Base-by-base conservation (phyloP, 768 basidiomycete genomes). In the Lentinula boryana region DNA sequence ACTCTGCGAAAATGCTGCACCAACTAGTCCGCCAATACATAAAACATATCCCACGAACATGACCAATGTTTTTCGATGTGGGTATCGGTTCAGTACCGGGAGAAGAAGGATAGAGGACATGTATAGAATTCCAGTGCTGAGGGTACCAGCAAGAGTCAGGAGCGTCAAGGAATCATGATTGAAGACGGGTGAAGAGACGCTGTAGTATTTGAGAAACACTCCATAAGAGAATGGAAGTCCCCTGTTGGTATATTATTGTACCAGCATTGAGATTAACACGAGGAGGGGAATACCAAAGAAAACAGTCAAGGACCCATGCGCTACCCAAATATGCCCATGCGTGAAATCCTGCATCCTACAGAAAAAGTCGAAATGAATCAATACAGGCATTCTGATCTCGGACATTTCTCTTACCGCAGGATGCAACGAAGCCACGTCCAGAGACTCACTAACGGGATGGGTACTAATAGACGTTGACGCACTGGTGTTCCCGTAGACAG, bases 161-260 rank as follows among this genome's bases (percentile, higher is more conserved):
- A 68, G 36, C 5, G 31, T 48, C 31, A 44, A 48, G 10, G 65
- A 66, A 18, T 63, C 60, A 1, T 66, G 35, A 18, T 62, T 65
- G n/a, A 43, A 31, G 8, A 65, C 63, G 41, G 69, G 64, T 52
- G 66, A 62, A 33, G 67, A 61, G 36, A 58, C 44, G 21, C 44
- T 50, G 57, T 71, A 72, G 33, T 67, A 60, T 35, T 67, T 50
- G 35, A 72, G 64, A 56, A 71, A 71, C 9, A 69, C 66, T 21
- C 70, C 71, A 44, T 67, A 71, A 27, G 69, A 67, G 40, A 66
- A 70, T n/a, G 71, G 71, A 58, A 70, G 68, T 5, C 63, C 59
- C 65, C 64, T 65, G 40, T 15, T 21, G 18, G 44, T 9, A 31
- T 13, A 23, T 31, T 10, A 18, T 4, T 54, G n/a, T 43, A 15